Evolutionary conservation across 2,329 filamentous ascomycete species (phyloP), one percentile per base, ranked within the genome.

Genomic region (Paraconiothyrium brasiliense): DNA sequence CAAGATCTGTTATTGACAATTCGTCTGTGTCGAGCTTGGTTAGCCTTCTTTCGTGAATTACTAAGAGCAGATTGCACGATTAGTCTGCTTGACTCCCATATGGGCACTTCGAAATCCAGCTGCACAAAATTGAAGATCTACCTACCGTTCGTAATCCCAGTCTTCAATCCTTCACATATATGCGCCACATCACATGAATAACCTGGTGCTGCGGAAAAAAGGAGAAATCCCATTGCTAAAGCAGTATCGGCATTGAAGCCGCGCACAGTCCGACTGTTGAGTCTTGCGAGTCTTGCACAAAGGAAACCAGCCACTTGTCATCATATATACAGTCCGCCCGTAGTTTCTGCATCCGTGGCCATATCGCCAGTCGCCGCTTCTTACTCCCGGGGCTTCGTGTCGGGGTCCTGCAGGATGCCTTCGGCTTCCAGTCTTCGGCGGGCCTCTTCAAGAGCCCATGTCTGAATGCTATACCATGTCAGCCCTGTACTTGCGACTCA

Each of bases 371-470:
- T 34, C 37, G 24, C 41, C 22, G 47, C 3, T 32, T 20, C 50
- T 43, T 74, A 72, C 43, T 75, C 68, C 71, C 76, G 75, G 9
- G 56, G 47, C 79, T 89, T 85, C 71, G 86, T 81, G 57, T 86
- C 82, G 44, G 92, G 90, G 75, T 97, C 94, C 76, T 92, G 88
- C 76, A 98, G 83, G 77, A 98, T 94, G 62, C 95, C 95, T 85
- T 99, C 95, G 63, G 89, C 91, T 84, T 99, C 95, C 86, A 99
- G 89, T 84, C 95, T 88, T 84, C 95, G 88, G 77, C 95, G 88
- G 57, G 95, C 95, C 84, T 99, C 95, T 83, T 99, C 95, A 47
- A 99, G 89, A 66, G 95, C 95, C 95, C 95, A 99, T 58, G 94
- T 98, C 85, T 98, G 95, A 88, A 99, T 97, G 80, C 95, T 99